Evolutionary conservation across 495 filamentous ascomycete species (phyloP), one percentile per base, ranked within the genome.

Genomic region (Evernia prunastri): DNA sequence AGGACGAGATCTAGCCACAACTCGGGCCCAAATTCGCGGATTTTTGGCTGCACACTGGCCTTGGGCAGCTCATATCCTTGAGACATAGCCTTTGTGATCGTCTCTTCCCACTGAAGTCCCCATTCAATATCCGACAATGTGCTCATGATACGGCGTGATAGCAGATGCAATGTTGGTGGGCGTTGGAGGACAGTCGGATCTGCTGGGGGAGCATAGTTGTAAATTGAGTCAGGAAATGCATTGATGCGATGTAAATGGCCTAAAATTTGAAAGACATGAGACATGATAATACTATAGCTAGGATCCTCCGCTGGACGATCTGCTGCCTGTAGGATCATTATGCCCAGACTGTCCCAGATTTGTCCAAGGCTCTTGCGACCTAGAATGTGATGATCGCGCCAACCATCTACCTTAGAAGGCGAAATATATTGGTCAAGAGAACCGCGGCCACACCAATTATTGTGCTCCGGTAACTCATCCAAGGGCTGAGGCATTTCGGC

Each of bases 1-100:
- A 89, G 76, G 54, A 88, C 77, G 17, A 88, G 74, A 66, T 89
- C 86, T 3, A 89, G 71, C 86, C 86, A 89, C 27, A 88, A 74
- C 62, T 86, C 82, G 25, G 81, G 79, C 1, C 80, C 80, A 4
- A 87, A 70, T 43, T 81, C 79, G 57, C 76, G 74, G n/a, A 85
- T 72, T 31, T 75, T 73, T 31, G 82, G 73, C 45, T 79, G 81
- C 66, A 80, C 80, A 23, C 77, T 75, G 6, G 80, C 68, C 33
- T 77, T 82, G 2, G 82, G 84, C 15, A 83, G 77, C 18, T 82
- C 79, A 49, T 82, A 72, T 39, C 72, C 69, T 27, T 72, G 58
- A 42, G 73, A 70, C 20, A 37, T 20, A 47, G 75, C 72, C 20
- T 72, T 57, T 8, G 68, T 72, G 18, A 81, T 81, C 8, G 73